phyloP scores from a whole-genome alignment of 495 filamentous ascomycete genomes.

The Cairneyella variabilis region DNA sequence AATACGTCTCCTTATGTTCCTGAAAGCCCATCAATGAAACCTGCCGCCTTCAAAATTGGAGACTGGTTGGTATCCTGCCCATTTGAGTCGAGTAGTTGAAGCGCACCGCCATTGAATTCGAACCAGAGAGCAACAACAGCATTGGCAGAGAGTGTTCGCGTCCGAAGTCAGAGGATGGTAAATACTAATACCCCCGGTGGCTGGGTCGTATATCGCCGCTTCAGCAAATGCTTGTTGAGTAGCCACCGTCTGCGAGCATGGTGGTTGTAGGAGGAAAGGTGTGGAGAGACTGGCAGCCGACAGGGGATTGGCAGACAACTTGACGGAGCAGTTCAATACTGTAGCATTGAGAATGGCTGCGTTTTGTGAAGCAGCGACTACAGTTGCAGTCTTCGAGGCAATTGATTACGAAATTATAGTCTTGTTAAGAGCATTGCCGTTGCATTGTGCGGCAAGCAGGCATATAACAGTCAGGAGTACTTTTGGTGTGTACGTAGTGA shows the following conservation, averaged over 20 bases:
- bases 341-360: not conserved
- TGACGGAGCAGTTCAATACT: not conserved
- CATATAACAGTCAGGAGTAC: not conserved
- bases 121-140: conserved; percentile 1
- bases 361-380: not conserved
- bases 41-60: not conserved
- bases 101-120: not conserved
- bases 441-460: not conserved
- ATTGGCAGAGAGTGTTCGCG: not conserved
- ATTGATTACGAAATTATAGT: not conserved
- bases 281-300: not conserved
- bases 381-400: not conserved
- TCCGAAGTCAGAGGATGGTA: not conserved
- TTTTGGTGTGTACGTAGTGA: not conserved
- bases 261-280: conserved; percentile 3
- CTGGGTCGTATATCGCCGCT: conserved; percentile 2
- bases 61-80: not conserved
- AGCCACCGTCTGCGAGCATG: not conserved
- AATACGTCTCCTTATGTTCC: not conserved
- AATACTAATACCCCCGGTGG: not conserved
- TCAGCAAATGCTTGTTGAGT: conserved; percentile 3
- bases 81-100: not conserved
- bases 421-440: not conserved
- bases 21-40: not conserved
- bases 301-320: not conserved